These are phyloP conservation scores for Scheffersomyces titani DNA, from an alignment of 1,139 yeast genomes.

Conservation along the genomic window DNA sequence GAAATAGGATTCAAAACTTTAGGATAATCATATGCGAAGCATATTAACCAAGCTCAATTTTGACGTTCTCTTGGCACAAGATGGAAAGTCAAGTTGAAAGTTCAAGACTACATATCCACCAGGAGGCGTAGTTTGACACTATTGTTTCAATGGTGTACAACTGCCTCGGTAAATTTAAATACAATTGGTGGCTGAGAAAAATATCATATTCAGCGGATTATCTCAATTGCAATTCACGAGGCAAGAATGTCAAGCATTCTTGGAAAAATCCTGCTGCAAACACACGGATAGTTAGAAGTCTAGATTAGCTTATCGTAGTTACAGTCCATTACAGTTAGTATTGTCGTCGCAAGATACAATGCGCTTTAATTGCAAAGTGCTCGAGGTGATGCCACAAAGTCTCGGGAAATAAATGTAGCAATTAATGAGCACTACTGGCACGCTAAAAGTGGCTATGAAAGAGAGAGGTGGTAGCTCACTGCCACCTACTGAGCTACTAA, in stretches of 20 bases:
- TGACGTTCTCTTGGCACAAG: not conserved
- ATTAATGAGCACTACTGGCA: not conserved
- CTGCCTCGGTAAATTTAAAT: not conserved
- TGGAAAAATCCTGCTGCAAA: not conserved
- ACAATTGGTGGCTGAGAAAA: not conserved
- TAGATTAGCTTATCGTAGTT: not conserved
- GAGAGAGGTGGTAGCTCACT: no score
- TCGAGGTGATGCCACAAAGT: not conserved
- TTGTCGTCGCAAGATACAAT: not conserved
- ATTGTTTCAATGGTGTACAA: not conserved
- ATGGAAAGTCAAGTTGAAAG: not conserved
- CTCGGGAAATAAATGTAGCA: not conserved
- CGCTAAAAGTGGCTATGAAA: not conserved
- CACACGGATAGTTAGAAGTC: not conserved
- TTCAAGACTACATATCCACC: not conserved
- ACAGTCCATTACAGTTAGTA: not conserved
- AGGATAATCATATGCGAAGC: no score
- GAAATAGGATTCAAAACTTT: no score
- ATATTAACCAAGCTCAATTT: not conserved
- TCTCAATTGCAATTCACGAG: no score
- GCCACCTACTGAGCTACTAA: no score
- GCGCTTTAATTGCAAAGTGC: not conserved
- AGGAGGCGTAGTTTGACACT: not conserved
- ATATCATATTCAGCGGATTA: no score
- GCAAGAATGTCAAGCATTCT: not conserved